Base-by-base conservation (phyloP, 1,284 basidiomycete species). In the Austropuccinia psidii region DNA sequence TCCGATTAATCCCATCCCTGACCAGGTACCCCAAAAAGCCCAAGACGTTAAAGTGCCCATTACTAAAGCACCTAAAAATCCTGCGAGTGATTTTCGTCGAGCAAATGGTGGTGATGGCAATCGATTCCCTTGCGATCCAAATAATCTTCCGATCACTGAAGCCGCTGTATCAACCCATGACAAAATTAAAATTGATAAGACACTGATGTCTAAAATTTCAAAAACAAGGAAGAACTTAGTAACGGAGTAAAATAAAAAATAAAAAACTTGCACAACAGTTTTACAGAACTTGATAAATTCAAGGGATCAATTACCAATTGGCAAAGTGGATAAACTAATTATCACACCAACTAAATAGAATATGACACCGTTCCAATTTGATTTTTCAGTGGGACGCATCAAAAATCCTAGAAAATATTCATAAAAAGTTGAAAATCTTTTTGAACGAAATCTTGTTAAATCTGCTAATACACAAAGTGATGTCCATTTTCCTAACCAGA, bases 131-230 rank as follows among this genome's bases (percentile, higher is more conserved):
- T 50, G 21, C 29, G 55, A 47, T 1, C 68, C 68, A 24, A 27
- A 61, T n/a, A 37, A 9, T 27, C 68, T 43, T 33, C 68, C 68
- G 21, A 61, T 29, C 4, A 72, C 15, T 19, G 68, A 72, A 17
- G 68, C 68, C 5, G 68, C 55, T 4, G 68, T 72, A 49, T 72
- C 68, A 9, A 72, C 68, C 68, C 68, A 72, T 27, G 68, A 72
- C 9, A 72, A 49, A 15, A 61, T 72, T 6, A 72, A 37, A 27
- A 72, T 72, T 35, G 68, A 72, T 27, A 72, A 35, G 15, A 72
- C 68, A 37, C 57, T 61, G 33, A 72, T 61, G 21, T 72, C 68
- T 72, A 45, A 4, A 6, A 58, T 37, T 19, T 29, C 4, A 19
- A 54, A 54, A 8, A 54, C 8, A 11, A 24, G 8, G 6, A 17